Percentiles rank a stretch among this genome's conserved stretches.
Conservation (phyloP, 176 grass and related monocot genomes). For the Avena atlantica region DNA sequence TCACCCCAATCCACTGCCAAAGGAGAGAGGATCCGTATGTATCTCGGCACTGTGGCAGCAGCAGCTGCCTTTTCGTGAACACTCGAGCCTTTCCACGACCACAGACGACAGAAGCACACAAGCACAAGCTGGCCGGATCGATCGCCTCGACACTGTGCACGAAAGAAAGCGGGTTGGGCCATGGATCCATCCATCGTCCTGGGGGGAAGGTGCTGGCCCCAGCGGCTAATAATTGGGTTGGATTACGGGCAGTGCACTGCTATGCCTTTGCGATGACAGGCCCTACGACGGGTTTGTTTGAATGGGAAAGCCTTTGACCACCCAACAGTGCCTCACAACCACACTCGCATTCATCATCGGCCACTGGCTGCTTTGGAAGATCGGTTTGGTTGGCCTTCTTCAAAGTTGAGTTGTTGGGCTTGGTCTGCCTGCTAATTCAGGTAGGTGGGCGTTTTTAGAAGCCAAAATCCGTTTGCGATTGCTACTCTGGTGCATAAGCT, state of each 20-base stretch:
- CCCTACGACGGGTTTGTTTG: conserved; percentile 32
- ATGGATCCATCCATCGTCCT: conserved; percentile 14
- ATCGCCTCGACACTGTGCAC: conserved; percentile 28
- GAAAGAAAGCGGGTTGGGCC: conserved; percentile 33
- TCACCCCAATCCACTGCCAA: conserved; percentile 25
- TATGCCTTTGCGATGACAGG: conserved; percentile 39
- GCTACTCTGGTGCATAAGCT: conserved; percentile 24
- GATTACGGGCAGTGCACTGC: conserved; percentile 39
- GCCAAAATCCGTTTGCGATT: conserved; percentile 39
- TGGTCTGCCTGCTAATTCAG: not conserved
- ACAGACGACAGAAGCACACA: conserved; percentile 32
- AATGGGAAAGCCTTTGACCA: conserved; percentile 55
- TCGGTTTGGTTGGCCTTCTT: not conserved
- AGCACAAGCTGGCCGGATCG: conserved; percentile 36
- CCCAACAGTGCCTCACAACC: conserved; percentile 43
- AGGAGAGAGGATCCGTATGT: conserved; percentile 11
- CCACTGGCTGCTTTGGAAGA: not conserved
- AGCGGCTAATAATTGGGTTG: conserved; percentile 48
- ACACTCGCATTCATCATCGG: conserved; percentile 10
- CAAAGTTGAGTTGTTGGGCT: not conserved
- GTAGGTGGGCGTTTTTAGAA: not conserved
- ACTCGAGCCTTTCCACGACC: conserved; percentile 48
- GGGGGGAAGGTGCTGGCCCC: conserved; percentile 37
- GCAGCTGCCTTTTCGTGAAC: conserved; percentile 40
- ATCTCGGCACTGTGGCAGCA: conserved; percentile 27